A percentile compares a stretch with the other conserved stretches of the same genome.
phyloP scores from a whole-genome alignment of 805 yeast species.

The Lipomyces sp. region DNA sequence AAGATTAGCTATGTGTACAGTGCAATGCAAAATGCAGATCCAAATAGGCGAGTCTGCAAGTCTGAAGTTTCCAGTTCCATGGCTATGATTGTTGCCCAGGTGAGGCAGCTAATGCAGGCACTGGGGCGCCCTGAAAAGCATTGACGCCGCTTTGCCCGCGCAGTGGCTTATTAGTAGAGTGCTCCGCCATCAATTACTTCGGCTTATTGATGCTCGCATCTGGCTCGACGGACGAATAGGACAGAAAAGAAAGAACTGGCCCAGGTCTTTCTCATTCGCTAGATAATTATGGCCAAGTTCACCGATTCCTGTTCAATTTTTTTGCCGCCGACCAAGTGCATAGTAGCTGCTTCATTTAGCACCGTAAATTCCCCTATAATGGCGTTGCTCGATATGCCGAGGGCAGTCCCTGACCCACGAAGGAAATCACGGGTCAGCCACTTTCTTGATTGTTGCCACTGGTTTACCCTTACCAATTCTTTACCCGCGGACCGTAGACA shows the following conservation, averaged over 20 bases:
- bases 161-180: too few species aligned
- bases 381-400: background rate
- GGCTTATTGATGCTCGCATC: background rate
- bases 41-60: background rate
- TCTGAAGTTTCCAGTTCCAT: background rate
- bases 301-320: too few species aligned
- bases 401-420: background rate
- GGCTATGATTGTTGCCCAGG: background rate
- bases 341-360: background rate
- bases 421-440: background rate
- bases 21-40: background rate
- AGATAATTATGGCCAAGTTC: too few species aligned
- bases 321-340: background rate
- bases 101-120: conserved; percentile 5
- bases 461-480: too few species aligned
- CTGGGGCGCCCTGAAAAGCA: background rate
- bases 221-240: background rate
- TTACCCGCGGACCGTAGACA: too few species aligned
- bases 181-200: too few species aligned
- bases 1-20: too few species aligned
- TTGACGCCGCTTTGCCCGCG: background rate
- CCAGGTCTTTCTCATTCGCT: too few species aligned
- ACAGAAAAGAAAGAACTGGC: background rate
- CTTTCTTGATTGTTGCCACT: background rate
- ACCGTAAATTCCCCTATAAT: background rate